A percentile compares a stretch with the other conserved stretches of the same genome.
Conservation (phyloP, 2,329 filamentous ascomycete species). For the Metarhizium robertsii region DNA sequence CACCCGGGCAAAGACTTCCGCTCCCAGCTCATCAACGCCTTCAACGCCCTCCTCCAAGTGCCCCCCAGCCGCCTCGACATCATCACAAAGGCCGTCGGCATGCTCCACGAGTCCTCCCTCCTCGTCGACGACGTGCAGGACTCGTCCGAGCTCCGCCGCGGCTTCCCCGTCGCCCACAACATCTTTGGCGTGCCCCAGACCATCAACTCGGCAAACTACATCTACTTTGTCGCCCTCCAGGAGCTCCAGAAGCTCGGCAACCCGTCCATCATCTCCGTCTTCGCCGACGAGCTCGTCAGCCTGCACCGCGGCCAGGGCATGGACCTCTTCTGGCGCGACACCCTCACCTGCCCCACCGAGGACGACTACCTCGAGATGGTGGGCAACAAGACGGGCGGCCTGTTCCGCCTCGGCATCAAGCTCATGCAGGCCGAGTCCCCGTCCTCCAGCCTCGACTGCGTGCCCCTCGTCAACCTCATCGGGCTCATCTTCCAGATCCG, state of each 20-base stretch:
- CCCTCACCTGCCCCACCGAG: slow-evolving; percentile 72
- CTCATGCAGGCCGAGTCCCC: slow-evolving; percentile 72
- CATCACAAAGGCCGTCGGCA: slow-evolving; percentile 72
- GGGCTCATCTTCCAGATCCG: slow-evolving; percentile 85
- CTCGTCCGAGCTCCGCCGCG: slow-evolving; percentile 64
- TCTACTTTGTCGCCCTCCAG: slow-evolving; percentile 72
- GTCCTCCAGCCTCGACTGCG: slow-evolving; percentile 51
- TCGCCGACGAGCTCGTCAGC: slow-evolving; percentile 74
- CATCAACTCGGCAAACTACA: slow-evolving; percentile 85
- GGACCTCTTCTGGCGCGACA: slow-evolving; percentile 86
- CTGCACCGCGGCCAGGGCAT: slow-evolving; percentile 82
- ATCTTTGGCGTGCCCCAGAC: slow-evolving; percentile 83
- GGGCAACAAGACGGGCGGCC: slow-evolving; percentile 77
- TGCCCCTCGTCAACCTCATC: slow-evolving; percentile 75
- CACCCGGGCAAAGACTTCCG: slow-evolving; percentile 83
- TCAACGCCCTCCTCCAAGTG: slow-evolving; percentile 73
- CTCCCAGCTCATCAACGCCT: slow-evolving; percentile 67
- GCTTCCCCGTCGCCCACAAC: slow-evolving; percentile 71
- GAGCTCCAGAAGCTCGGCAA: slow-evolving; percentile 65
- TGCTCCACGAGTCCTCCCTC: slow-evolving; percentile 78
- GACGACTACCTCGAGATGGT: slow-evolving; percentile 95
- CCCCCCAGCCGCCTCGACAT: slow-evolving; percentile 59
- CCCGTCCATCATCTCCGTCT: slow-evolving; percentile 58
- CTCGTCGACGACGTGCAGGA: slow-evolving; percentile 87
- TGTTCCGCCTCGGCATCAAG: slow-evolving; percentile 78